phyloP scores from a whole-genome alignment of 2,329 filamentous ascomycete genomes.

The Sporothrix inflata region DNA sequence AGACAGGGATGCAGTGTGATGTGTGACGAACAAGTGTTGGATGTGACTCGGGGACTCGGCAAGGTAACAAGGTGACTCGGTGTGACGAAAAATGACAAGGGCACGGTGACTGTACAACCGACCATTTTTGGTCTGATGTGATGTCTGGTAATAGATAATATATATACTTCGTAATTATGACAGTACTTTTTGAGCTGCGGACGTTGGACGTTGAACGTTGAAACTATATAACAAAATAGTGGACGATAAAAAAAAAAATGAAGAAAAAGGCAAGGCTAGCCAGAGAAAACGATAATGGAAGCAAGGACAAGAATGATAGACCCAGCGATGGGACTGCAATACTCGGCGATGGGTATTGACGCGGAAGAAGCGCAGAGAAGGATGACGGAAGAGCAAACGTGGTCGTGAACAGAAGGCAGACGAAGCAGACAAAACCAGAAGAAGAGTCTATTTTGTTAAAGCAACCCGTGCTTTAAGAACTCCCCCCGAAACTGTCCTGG shows the following conservation, averaged over 20 bases:
- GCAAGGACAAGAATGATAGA: neutral
- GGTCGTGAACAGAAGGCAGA: neutral
- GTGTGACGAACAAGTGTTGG: neutral
- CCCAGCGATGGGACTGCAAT: neutral
- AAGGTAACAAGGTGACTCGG: neutral
- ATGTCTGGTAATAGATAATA: neutral
- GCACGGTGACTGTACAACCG: neutral
- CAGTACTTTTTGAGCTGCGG: neutral
- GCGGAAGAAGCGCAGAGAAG: neutral
- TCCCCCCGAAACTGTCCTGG: conserved; percentile 5
- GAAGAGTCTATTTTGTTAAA: neutral
- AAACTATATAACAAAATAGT: neutral
- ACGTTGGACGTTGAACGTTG: neutral
- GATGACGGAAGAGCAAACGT: no score
- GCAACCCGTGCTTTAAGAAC: neutral
- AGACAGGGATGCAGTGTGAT: conserved; percentile 18
- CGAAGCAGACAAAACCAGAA: neutral
- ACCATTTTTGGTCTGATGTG: no score
- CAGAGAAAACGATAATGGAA: neutral
- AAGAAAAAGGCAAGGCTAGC: neutral
- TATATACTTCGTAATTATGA: neutral
- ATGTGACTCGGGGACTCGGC: no score
- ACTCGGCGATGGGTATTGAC: neutral
- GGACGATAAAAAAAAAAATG: neutral
- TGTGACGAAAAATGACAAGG: neutral